These are phyloP conservation scores for Handroanthus guayacan DNA, from an alignment of 257 asterid genomes.

Conservation along the genomic window DNA sequence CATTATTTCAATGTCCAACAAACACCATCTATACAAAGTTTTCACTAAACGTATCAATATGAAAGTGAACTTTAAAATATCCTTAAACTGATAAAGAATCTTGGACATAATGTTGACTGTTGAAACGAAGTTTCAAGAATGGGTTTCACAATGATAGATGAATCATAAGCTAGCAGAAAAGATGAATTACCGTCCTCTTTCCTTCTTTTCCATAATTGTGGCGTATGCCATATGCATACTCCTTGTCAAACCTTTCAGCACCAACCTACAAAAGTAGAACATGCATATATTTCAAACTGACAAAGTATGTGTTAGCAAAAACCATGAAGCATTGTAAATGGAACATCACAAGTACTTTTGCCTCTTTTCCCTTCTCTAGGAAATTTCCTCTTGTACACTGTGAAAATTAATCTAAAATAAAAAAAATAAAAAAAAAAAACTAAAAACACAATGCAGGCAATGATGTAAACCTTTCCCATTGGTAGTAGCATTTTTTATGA, in stretches of 20 bases:
- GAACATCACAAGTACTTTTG: slow-evolving; percentile 7
- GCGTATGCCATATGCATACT: slow-evolving; percentile 86
- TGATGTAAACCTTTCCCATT: slow-evolving; percentile 25
- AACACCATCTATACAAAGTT: neutral
- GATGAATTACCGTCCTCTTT: slow-evolving; percentile 78
- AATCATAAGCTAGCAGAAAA: slow-evolving; percentile 28
- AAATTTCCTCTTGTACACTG: neutral
- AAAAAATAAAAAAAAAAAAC: neutral
- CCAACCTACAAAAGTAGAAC: slow-evolving; percentile 70
- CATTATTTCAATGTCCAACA: slow-evolving; percentile 8
- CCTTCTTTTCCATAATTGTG: slow-evolving; percentile 99
- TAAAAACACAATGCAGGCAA: neutral
- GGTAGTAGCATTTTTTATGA: slow-evolving; percentile 24
- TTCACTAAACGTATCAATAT: neutral
- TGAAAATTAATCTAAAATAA: neutral
- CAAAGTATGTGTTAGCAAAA: slow-evolving; percentile 6
- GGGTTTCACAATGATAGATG: slow-evolving; percentile 15
- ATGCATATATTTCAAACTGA: slow-evolving; percentile 18
- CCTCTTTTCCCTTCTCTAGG: neutral
- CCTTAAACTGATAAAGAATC: neutral
- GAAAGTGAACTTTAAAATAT: neutral
- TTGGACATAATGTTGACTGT: neutral
- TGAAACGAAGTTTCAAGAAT: slow-evolving; percentile 25
- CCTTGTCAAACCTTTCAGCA: slow-evolving; percentile 94
- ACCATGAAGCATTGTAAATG: slow-evolving; percentile 26